A percentile compares a stretch with the other conserved stretches of the same genome.
These are phyloP conservation scores for Austroboletus rostrupii DNA, from an alignment of 1,284 basidiomycete genomes.

Conservation along the genomic window DNA sequence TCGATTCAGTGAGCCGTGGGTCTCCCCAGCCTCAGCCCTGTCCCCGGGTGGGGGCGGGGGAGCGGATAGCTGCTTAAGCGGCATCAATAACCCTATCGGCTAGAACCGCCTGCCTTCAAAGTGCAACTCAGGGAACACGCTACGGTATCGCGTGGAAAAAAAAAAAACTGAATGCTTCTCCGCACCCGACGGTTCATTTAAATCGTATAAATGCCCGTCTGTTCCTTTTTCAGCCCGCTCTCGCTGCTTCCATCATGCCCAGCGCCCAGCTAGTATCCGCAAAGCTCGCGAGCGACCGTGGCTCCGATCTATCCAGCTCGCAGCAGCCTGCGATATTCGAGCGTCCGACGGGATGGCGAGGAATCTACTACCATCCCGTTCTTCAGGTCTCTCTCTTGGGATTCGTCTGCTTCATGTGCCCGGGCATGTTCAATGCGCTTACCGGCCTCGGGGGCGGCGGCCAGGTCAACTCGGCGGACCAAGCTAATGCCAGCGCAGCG, in stretches of 20 bases:
- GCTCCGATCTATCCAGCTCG: constrained; percentile 13
- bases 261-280: constrained; percentile 9
- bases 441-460: constrained; percentile 68
- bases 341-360: constrained; percentile 29
- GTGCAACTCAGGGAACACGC: neutral
- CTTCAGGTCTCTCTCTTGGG: constrained; percentile 38
- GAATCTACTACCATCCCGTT: constrained; percentile 35
- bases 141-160: neutral
- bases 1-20: too few species aligned
- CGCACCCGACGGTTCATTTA: too few species aligned
- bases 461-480: constrained; percentile 54
- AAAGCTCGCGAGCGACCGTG: constrained; percentile 10
- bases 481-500: constrained; percentile 63
- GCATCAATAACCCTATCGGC: neutral
- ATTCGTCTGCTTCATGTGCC: constrained; percentile 41
- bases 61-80: too few species aligned
- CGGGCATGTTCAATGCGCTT: constrained; percentile 32
- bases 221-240: neutral
- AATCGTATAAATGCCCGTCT: constrained; percentile 7
- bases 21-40: too few species aligned
- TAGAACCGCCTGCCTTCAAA: neutral
- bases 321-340: constrained; percentile 22
- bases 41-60: too few species aligned
- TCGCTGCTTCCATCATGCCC: constrained; percentile 15
- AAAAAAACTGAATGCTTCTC: neutral